Evolutionary conservation across 129 eudicot species (phyloP).

Genomic region (carrot (Daucus carota)): DNA sequence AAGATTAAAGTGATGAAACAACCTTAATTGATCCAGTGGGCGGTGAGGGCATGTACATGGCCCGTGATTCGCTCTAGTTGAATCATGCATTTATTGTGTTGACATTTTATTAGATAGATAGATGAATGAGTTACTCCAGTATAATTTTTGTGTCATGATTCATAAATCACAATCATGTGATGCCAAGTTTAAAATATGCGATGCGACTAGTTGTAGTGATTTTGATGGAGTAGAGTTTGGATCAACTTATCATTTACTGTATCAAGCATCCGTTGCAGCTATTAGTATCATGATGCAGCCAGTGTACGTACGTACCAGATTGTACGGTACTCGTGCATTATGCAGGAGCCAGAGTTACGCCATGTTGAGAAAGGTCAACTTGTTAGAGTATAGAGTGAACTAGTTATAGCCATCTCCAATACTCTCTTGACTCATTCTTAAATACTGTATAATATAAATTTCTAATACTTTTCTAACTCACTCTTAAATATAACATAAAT

Average conservation of each 20-base stretch:
- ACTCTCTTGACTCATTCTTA: no score
- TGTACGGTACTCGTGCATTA: background rate
- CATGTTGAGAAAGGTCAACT: background rate
- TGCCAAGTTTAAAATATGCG: no score
- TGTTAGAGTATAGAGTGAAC: background rate
- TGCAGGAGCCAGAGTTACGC: background rate
- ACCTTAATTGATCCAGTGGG: background rate
- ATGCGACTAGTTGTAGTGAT: no score
- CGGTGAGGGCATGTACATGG: background rate
- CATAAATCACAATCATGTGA: background rate
- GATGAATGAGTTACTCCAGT: no score
- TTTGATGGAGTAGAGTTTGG: no score
- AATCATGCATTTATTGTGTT: background rate
- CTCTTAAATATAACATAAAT: no score
- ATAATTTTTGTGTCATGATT: background rate
- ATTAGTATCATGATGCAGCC: background rate
- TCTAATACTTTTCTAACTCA: no score
- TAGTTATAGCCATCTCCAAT: no score
- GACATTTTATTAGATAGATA: background rate
- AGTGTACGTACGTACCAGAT: background rate
- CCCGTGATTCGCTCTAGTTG: background rate
- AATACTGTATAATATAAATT: no score
- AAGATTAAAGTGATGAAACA: background rate
- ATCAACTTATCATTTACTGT: no score
- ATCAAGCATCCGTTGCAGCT: background rate